phyloP scores from a whole-genome alignment of 2,329 filamentous ascomycete genomes.

The Diaporthe sp. region DNA sequence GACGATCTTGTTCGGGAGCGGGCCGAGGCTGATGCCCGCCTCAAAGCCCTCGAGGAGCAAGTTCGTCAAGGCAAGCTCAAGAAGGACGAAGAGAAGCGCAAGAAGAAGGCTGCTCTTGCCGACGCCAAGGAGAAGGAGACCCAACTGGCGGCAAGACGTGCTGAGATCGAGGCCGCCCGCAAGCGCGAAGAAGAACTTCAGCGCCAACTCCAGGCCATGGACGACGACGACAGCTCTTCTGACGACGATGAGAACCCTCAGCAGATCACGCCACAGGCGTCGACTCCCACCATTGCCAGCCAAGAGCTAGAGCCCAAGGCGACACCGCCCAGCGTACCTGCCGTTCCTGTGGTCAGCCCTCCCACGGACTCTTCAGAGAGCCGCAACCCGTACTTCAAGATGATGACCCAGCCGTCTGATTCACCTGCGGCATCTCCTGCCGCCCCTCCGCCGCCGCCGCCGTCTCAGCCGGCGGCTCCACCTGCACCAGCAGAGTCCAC shows the following conservation, averaged over 20 bases:
- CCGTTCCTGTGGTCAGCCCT: slow-evolving; percentile 62
- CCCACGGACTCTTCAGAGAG: slow-evolving; percentile 75
- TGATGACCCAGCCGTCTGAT: slow-evolving; percentile 78
- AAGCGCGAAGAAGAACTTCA: slow-evolving; percentile 92
- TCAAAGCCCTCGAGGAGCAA: slow-evolving; percentile 92
- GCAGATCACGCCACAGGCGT: slow-evolving; percentile 72
- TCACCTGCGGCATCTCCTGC: slow-evolving; percentile 52
- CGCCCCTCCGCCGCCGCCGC: slow-evolving; percentile 54
- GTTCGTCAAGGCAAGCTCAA: slow-evolving; percentile 92
- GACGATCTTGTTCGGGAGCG: slow-evolving; percentile 83
- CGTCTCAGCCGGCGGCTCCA: slow-evolving; percentile 52
- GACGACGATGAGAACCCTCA: slow-evolving; percentile 84
- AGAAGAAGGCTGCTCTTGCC: slow-evolving; percentile 86
- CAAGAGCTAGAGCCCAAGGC: slow-evolving; percentile 65
- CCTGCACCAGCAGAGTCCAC: slow-evolving; percentile 72
- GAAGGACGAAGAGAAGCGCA: slow-evolving; percentile 95
- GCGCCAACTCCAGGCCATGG: slow-evolving; percentile 82
- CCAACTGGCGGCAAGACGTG: slow-evolving; percentile 84
- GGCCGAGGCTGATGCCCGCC: slow-evolving; percentile 81
- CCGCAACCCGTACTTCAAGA: slow-evolving; percentile 95
- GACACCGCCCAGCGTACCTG: slow-evolving; percentile 54
- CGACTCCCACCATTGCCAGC: slow-evolving; percentile 65
- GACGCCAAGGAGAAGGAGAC: slow-evolving; percentile 91
- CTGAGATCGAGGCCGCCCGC: slow-evolving; percentile 90
- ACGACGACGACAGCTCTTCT: slow-evolving; percentile 71